These are phyloP conservation scores for Emiliania huxleyi DNA, from an alignment of 78 protist genomes.

Conservation along the genomic window DNA sequence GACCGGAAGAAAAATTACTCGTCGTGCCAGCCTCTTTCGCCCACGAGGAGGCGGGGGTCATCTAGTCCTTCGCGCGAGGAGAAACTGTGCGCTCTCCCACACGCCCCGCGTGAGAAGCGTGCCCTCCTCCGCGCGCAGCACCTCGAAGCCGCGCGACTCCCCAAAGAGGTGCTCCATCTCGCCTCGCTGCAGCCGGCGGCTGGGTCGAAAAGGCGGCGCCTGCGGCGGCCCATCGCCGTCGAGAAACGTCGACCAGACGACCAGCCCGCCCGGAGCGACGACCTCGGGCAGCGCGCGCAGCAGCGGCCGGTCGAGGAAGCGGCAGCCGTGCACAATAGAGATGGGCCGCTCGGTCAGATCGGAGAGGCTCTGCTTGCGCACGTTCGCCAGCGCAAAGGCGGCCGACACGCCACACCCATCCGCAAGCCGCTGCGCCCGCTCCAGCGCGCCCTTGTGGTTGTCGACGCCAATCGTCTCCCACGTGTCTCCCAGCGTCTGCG, in stretches of 20 bases:
- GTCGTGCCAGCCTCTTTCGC: too few relatives aligned
- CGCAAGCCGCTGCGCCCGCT: neutral
- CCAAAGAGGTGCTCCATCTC: neutral
- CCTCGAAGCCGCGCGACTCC: neutral
- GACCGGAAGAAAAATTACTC: too few relatives aligned
- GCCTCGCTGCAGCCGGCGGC: neutral
- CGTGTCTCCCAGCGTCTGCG: neutral
- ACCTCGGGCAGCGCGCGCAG: neutral
- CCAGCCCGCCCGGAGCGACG: neutral
- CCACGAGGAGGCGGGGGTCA: too few relatives aligned
- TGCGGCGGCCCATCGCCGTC: neutral
- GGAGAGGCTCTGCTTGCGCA: neutral
- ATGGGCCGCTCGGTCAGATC: neutral
- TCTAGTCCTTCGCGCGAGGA: neutral
- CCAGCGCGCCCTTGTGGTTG: neutral
- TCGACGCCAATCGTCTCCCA: neutral
- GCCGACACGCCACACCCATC: neutral
- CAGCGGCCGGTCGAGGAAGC: neutral
- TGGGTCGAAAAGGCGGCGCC: neutral
- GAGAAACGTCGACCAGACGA: neutral
- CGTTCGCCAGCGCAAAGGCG: neutral
- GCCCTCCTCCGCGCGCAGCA: neutral
- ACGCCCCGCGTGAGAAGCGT: neutral
- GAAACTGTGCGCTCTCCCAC: neutral
- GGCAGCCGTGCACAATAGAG: neutral